A percentile compares a stretch with the other conserved stretches of the same genome.
phyloP scores from a whole-genome alignment of 495 filamentous ascomycete genomes.

The Xylaria castorea region DNA sequence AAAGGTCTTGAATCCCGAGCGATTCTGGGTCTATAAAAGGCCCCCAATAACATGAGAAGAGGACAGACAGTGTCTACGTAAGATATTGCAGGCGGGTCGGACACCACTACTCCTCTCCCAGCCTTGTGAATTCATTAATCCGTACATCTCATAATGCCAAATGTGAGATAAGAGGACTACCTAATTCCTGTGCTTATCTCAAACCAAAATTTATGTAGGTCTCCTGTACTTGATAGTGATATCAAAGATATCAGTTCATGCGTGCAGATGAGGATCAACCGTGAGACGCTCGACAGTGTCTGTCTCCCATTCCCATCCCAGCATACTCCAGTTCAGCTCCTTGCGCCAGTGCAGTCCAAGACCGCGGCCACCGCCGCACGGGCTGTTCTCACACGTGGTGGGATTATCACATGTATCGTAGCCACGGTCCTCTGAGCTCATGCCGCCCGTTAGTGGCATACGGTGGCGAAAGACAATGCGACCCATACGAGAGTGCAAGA shows the following conservation, averaged over 20 bases:
- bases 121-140: slow-evolving; percentile 22
- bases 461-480: slow-evolving; percentile 76
- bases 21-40: neutral
- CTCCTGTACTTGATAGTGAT: slow-evolving; percentile 16
- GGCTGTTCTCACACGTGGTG: slow-evolving; percentile 37
- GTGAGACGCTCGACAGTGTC: slow-evolving; percentile 42
- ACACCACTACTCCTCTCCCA: neutral
- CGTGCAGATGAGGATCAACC: slow-evolving; percentile 48
- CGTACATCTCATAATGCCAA: slow-evolving; percentile 34
- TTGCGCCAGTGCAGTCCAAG: slow-evolving; percentile 92
- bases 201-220: slow-evolving; percentile 39
- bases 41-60: neutral
- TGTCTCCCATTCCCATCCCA: slow-evolving; percentile 80
- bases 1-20: neutral
- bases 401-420: slow-evolving; percentile 35
- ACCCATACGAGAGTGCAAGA: slow-evolving; percentile 88
- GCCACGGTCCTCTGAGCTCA: slow-evolving; percentile 58
- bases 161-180: slow-evolving; percentile 49
- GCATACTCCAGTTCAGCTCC: slow-evolving; percentile 91
- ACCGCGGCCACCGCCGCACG: slow-evolving; percentile 57
- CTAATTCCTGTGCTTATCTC: slow-evolving; percentile 55
- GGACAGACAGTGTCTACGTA: neutral
- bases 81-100: neutral
- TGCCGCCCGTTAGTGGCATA: slow-evolving; percentile 66
- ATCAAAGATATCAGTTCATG: slow-evolving; percentile 35